Percentiles rank a stretch among this genome's conserved stretches.
Evolutionary conservation across 2,329 filamentous ascomycete genomes (phyloP).

Genomic region (Sarocladiaceae sp.): DNA sequence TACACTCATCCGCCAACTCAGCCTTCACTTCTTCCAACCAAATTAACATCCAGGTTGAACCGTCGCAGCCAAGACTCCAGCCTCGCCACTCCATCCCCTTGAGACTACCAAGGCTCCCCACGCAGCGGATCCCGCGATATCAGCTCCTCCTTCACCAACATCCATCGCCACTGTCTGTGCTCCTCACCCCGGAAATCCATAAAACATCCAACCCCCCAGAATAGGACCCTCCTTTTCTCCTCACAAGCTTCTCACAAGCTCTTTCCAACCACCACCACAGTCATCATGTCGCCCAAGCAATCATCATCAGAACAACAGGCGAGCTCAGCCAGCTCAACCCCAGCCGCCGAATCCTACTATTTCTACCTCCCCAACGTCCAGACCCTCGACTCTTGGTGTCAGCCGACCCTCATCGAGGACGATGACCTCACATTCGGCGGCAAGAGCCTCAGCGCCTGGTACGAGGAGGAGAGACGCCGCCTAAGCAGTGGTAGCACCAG

Average conservation of each 20-base stretch:
- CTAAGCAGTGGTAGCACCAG: constrained; percentile 30
- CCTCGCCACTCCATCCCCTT: constrained; percentile 2
- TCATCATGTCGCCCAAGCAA: constrained; percentile 7
- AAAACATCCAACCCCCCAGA: no score
- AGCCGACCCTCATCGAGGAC: constrained; percentile 52
- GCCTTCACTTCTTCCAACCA: background rate
- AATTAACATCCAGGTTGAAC: background rate
- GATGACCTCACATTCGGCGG: constrained; percentile 56
- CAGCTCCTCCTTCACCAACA: no score
- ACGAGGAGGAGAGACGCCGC: constrained; percentile 50
- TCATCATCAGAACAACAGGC: background rate
- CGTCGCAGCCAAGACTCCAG: background rate
- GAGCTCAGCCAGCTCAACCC: background rate
- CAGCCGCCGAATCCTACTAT: constrained; percentile 2
- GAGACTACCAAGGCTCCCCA: no score
- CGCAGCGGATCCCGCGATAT: constrained; percentile 6
- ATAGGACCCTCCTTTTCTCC: no score
- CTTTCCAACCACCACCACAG: background rate
- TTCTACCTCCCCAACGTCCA: constrained; percentile 10
- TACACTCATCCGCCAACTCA: no score
- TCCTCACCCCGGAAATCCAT: no score
- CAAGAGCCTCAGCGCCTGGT: constrained; percentile 53
- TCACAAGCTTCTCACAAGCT: no score
- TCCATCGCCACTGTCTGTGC: no score
- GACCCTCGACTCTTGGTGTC: constrained; percentile 37